Base-by-base conservation (phyloP, 352 stramenopile species). In the Pythium dissimile region DNA sequence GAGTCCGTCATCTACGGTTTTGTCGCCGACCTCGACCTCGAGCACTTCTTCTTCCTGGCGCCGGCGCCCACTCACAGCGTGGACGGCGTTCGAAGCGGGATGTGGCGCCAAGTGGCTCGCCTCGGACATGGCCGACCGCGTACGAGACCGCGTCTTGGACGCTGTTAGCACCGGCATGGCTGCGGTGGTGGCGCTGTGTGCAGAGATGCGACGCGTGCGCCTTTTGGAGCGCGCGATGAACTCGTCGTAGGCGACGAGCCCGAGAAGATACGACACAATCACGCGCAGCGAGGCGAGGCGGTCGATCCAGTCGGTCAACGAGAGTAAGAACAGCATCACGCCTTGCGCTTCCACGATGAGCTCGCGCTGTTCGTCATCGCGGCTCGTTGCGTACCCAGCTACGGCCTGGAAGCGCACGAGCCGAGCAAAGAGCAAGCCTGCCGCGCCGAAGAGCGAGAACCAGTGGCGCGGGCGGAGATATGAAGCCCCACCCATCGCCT, bases 391-490 rank as follows among this genome's bases (percentile, higher is more conserved):
- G n/a, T 53, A 23, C 24, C 13, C 10, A 2, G 53, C 37, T 0
- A 47, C 51, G 4, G 51, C 37, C 23, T 59, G 39, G 27, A 44
- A 53, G 3, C 53, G 53, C 8, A 53, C 23, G 15, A 53, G 21
- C 2, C 54, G 54, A 26, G 44, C 54, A 13, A 52, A 12, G 13
- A 63, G 31, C 6, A 57, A 9, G 15, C 43, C 38, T 23, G 47
- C 6, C 27, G 54, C 24, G 12, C 12, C 54, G 15, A 34, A 13
- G 2, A 62, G 16, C 23, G 41, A 64, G 32, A 52, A 42, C 72
- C 71, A 87, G 30, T 89, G 79, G 10, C 79, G 72, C 32, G 59
- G 59, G 6, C 77, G 73, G 16, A 89, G 50, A 59, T 85, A 76
- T 39, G 76, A 84, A 8, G 18, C 30, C 2, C 16, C 41, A 13